These are phyloP conservation scores for Mycena amicta DNA, from an alignment of 768 basidiomycete species.

Conservation along the genomic window DNA sequence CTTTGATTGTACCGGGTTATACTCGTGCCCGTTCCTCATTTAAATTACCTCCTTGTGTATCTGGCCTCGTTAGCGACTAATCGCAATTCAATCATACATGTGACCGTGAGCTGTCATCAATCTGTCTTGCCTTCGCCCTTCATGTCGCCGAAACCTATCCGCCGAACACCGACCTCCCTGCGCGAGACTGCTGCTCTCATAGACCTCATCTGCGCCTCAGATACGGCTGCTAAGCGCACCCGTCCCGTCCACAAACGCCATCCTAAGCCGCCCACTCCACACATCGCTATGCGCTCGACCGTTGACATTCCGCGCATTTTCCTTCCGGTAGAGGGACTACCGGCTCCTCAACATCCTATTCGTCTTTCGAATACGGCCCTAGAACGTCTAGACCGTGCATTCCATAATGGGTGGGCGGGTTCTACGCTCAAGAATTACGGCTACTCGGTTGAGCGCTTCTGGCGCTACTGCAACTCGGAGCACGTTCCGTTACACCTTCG, in stretches of 20 bases:
- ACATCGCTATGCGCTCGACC: background rate
- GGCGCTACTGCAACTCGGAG: background rate
- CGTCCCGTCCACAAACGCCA: background rate
- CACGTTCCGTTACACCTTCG: background rate
- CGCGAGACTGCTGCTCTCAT: background rate
- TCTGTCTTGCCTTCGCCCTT: no score
- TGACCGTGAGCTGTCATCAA: no score
- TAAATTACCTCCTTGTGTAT: background rate
- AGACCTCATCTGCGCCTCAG: background rate
- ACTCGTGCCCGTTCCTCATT: background rate
- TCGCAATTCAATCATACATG: no score
- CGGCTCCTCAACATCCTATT: no score
- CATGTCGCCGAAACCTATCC: no score
- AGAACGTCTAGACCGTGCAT: background rate
- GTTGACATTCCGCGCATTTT: no score
- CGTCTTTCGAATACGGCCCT: no score
- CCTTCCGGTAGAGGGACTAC: no score
- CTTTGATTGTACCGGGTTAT: background rate
- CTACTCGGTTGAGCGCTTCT: background rate
- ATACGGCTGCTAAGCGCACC: no score
- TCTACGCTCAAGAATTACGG: background rate
- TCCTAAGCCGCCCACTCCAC: background rate
- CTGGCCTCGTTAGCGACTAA: background rate
- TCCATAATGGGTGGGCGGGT: background rate
- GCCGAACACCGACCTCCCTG: background rate